phyloP scores from a whole-genome alignment of 1,139 yeast species.

The Debaryomycetaceae sp. region DNA sequence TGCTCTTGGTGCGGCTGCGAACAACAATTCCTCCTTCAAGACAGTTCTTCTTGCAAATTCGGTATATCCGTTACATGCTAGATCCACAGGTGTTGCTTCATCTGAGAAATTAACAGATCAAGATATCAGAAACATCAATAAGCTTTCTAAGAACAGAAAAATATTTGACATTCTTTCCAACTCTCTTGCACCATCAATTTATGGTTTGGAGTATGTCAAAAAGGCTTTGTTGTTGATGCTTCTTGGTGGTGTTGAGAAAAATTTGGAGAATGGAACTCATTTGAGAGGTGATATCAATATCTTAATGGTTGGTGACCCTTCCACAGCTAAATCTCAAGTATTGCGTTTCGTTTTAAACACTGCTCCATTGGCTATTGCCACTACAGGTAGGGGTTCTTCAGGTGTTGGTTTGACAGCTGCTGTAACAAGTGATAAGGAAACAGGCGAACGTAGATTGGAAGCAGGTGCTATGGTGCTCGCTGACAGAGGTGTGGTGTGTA shows the following conservation, averaged over 20 bases:
- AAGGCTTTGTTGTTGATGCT: slow-evolving; percentile 89
- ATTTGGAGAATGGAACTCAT: slow-evolving; percentile 92
- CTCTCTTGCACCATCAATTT: slow-evolving; percentile 93
- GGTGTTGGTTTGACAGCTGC: slow-evolving; percentile 99
- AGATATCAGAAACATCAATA: slow-evolving; percentile 86
- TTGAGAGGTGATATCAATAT: slow-evolving; percentile 96
- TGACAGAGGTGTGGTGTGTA: slow-evolving; percentile 95
- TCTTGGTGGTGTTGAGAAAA: slow-evolving; percentile 92
- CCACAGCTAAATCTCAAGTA: slow-evolving; percentile 96
- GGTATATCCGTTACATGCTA: slow-evolving; percentile 81
- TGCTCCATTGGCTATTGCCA: slow-evolving; percentile 93
- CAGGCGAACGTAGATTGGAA: slow-evolving; percentile 94
- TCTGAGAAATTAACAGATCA: slow-evolving; percentile 72
- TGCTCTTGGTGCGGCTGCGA: slow-evolving; percentile 81
- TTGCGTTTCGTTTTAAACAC: slow-evolving; percentile 91
- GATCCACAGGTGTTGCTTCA: slow-evolving; percentile 82
- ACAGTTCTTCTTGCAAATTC: slow-evolving; percentile 86
- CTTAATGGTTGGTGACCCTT: slow-evolving; percentile 98
- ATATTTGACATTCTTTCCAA: slow-evolving; percentile 77
- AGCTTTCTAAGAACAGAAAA: slow-evolving; percentile 60
- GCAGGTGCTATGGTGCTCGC: slow-evolving; percentile 99
- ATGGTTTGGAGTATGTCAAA: slow-evolving; percentile 88
- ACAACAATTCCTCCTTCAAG: slow-evolving; percentile 64
- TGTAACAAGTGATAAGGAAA: slow-evolving; percentile 92
- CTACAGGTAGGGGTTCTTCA: slow-evolving; percentile 98